Evolutionary conservation across 208 protist genomes (phyloP).

Genomic region (Zelonia costaricensis): DNA sequence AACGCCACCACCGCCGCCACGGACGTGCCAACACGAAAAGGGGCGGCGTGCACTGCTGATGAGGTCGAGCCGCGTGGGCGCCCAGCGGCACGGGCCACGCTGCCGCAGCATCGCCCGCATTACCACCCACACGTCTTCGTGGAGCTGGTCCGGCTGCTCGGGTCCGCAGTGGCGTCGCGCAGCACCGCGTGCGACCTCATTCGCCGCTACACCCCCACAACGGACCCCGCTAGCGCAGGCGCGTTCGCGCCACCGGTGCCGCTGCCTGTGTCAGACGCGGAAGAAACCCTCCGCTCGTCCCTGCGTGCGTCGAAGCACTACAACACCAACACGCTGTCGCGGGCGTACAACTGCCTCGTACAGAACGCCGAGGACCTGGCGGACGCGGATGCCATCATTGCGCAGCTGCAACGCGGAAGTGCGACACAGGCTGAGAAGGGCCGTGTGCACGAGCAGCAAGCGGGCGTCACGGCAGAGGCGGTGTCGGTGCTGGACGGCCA

Average conservation of each 20-base stretch:
- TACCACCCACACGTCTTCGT: constrained; percentile 26
- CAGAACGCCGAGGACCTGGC: constrained; percentile 30
- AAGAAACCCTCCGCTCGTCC: background rate
- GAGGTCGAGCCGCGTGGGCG: background rate
- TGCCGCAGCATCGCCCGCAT: constrained; percentile 7
- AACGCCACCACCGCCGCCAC: background rate
- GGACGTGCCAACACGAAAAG: background rate
- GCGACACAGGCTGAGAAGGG: background rate
- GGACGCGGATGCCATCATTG: constrained; percentile 25
- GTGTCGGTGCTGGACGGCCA: constrained; percentile 17
- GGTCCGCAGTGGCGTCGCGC: constrained; percentile 6
- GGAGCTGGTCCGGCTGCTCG: constrained; percentile 27
- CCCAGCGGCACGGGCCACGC: background rate
- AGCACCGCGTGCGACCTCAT: constrained; percentile 4
- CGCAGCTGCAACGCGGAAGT: constrained; percentile 8
- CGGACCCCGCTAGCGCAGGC: background rate
- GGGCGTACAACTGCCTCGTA: constrained; percentile 49
- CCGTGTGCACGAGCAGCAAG: background rate
- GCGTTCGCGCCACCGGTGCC: background rate
- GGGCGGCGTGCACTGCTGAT: background rate
- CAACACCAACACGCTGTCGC: constrained; percentile 42
- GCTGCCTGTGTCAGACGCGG: background rate
- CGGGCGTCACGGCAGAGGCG: constrained; percentile 56
- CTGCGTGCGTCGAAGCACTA: constrained; percentile 45
- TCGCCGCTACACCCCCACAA: background rate